A percentile compares a stretch with the other conserved stretches of the same genome.
Conservation (phyloP, 2,329 filamentous ascomycete genomes). For the Beauveria scarabaeidicola region DNA sequence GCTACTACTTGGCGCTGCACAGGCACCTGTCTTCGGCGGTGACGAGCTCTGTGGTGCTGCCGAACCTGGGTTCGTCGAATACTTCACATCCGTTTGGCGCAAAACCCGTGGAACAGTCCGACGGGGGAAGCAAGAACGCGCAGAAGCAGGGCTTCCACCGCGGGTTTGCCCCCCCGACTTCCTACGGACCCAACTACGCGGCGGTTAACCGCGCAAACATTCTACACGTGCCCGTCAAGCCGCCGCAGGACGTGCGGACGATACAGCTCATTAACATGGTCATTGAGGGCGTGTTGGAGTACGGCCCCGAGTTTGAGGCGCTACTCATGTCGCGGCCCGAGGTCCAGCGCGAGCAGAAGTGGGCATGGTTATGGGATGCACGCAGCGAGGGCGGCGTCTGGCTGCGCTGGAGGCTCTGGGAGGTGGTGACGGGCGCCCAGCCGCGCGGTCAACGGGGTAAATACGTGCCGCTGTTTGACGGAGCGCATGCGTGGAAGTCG, state of each 20-base stretch:
- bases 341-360: slow-evolving; percentile 79
- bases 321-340: slow-evolving; percentile 79
- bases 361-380: slow-evolving; percentile 90
- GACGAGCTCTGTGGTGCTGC: slow-evolving; percentile 34
- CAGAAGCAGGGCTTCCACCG: slow-evolving; percentile 39
- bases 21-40: slow-evolving; percentile 72
- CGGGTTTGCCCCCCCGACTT: slow-evolving; percentile 69
- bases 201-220: slow-evolving; percentile 38
- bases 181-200: slow-evolving; percentile 43
- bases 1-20: slow-evolving; percentile 72
- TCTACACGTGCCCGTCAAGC: slow-evolving; percentile 61
- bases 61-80: slow-evolving; percentile 26
- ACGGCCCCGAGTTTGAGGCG: slow-evolving; percentile 84
- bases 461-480: slow-evolving; percentile 64
- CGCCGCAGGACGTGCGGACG: slow-evolving; percentile 69
- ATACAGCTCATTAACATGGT: slow-evolving; percentile 82
- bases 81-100: slow-evolving; percentile 67
- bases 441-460: slow-evolving; percentile 37
- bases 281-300: slow-evolving; percentile 67
- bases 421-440: slow-evolving; percentile 62
- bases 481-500: slow-evolving; percentile 66
- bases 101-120: slow-evolving; percentile 46
- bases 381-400: slow-evolving; percentile 72
- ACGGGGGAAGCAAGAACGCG: slow-evolving; percentile 25
- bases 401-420: slow-evolving; percentile 89